Conservation (phyloP, 23 red algal genomes). For the Chondrus crispus region DNA sequence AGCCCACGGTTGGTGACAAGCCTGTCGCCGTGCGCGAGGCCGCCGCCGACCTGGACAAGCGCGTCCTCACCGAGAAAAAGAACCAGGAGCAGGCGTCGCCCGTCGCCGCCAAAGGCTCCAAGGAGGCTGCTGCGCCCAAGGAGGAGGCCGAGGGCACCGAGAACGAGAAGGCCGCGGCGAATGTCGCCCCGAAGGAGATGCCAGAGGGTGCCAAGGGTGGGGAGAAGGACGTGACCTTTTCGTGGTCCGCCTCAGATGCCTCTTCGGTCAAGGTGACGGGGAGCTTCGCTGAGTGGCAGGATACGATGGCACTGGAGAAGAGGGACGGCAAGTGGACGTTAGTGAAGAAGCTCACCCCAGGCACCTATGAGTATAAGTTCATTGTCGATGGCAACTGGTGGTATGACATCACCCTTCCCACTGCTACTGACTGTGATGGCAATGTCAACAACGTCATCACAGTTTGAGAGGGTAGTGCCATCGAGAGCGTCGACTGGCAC, state of each 20-base stretch:
- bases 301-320: background rate
- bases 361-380: slow-evolving; percentile 65
- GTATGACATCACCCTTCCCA: slow-evolving; percentile 55
- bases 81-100: background rate
- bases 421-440: slow-evolving; percentile 39
- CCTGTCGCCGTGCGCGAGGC: background rate
- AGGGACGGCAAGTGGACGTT: background rate
- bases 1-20: no score
- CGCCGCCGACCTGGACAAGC: background rate
- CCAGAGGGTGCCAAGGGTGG: background rate
- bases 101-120: background rate
- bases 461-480: no score
- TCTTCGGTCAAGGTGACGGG: slow-evolving; percentile 23
- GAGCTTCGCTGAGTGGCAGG: slow-evolving; percentile 33
- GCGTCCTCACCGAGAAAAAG: background rate
- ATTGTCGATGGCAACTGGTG: slow-evolving; percentile 69
- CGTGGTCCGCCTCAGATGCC: background rate
- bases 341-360: background rate
- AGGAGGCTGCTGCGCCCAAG: no score
- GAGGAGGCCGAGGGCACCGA: background rate
- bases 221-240: background rate
- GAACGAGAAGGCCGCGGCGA: background rate
- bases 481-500: no score
- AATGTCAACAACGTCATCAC: slow-evolving; percentile 71
- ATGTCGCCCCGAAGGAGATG: no score